Base-by-base conservation (phyloP, 352 stramenopile genomes). In the Blastocystis sp. region DNA sequence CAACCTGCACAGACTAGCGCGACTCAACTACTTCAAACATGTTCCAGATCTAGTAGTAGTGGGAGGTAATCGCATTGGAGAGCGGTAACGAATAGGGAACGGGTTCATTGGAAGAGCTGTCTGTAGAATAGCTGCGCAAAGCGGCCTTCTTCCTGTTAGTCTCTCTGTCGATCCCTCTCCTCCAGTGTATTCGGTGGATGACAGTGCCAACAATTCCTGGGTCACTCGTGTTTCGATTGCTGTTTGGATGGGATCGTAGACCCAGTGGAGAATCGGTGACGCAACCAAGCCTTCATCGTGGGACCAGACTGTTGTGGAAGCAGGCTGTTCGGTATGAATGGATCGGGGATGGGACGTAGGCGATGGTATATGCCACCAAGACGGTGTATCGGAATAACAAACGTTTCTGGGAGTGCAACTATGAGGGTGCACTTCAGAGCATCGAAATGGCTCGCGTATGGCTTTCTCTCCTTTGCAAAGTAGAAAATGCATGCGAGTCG, bases 401-500 rank as follows among this genome's bases (percentile, higher is more conserved):
- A 29, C n/a, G 11, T 4, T 24, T 81, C 1, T 81, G 69, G 69
- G 69, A 81, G n/a, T 81, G 69, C 46, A 81, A 81, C 53, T 81
- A 63, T 64, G 46, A 64, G n/a, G 69, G 69, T 32, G 69, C 69
- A 40, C 69, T 81, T 34, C 27, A 81, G 38, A 81, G 69, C 42
- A 81, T 81, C 29, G 69, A 81, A 44, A 81, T 81, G 69, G 69
- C 69, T 4, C 46, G 69, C 8, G 69, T 81, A 44, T 63, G 9
- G 14, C 14, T 18, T 18, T 48, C 8, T 65, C 9, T 40, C 14
- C 16, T 1, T 3, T 81, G 0, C 24, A 21, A 42, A 14, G 18
- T 81, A 81, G 69, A 81, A 81, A 48, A 81, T 81, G 69, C 46
- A 81, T 59, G 69, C 69, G 14, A 81, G 63, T 64, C 69, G 69